Percentiles rank a stretch among this genome's conserved stretches.
Evolutionary conservation across 2,329 filamentous ascomycete species (phyloP).

Genomic region (Pseudocercospora eumusae): DNA sequence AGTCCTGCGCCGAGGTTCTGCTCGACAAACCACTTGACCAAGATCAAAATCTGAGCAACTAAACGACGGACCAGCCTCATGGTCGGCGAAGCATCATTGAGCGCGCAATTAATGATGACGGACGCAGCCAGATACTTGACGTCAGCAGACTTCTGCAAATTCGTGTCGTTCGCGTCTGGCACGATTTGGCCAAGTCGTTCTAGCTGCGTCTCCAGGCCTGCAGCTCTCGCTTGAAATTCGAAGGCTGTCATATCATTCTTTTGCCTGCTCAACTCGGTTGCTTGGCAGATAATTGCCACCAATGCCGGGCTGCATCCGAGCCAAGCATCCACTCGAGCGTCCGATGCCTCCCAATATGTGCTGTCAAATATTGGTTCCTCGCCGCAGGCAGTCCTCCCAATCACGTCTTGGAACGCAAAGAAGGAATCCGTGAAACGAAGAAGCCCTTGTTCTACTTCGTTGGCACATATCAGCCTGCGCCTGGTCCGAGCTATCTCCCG

Average conservation of each 20-base stretch:
- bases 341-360: constrained; percentile 3
- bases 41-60: background rate
- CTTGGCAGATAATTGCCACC: background rate
- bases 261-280: background rate
- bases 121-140: constrained; percentile 6
- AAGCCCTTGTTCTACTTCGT: background rate
- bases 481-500: constrained; percentile 9
- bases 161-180: background rate
- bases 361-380: constrained; percentile 8
- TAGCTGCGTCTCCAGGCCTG: constrained; percentile 3
- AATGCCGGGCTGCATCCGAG: constrained; percentile 9
- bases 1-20: constrained; percentile 5
- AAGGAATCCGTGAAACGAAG: constrained; percentile 7
- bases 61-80: background rate
- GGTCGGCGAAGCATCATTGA: background rate
- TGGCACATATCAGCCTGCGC: background rate
- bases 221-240: constrained; percentile 2
- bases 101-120: constrained; percentile 3
- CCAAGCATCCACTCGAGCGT: constrained; percentile 1
- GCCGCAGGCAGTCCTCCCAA: constrained; percentile 5
- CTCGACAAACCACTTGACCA: constrained; percentile 4
- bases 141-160: background rate
- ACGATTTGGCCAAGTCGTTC: background rate
- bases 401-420: constrained; percentile 10
- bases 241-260: background rate